Base-by-base conservation (phyloP, 345 rosid species). In the Raphanus sativus region DNA sequence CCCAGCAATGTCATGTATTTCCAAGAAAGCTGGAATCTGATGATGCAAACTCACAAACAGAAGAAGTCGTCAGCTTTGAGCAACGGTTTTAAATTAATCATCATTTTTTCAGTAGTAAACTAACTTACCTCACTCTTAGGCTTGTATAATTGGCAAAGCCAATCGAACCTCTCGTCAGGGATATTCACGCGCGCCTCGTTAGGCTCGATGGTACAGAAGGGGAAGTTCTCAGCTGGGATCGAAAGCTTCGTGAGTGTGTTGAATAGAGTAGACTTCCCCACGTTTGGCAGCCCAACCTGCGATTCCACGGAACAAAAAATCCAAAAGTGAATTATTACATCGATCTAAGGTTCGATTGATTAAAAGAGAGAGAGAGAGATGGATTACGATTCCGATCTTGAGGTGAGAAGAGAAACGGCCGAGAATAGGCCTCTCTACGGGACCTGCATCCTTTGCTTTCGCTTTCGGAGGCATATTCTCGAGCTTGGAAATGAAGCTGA, bases 381-480 rank as follows among this genome's bases (percentile, higher is more conserved):
- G 30, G n/a, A 38, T 64, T 89, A 95, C 99, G 50, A 95, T 95
- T 80, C 98, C 99, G 78, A 95, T 95, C 88, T 95, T 95, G 84
- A 95, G 99, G 71, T 95, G 99, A 76, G 99, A 95, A 16, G 99
- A 92, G 89, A 95, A 95, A 73, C 99, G 89, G 67, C 99, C 99
- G 7, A 95, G 97, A 56, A 92, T 89, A 13, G 99, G 96, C 33
- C 97, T 84, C 88, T 95, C 99, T 0, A 76, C 89, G 4, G 98
- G 98, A 4, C 90, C 97, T 7, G 89, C 97, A 65, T 95, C 99
- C 69, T 95, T 95, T 11, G 91, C 86, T 82, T 95, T 95, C 11
- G 93, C 85, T 86, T 95, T 95, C 0, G 98, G 99, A 65, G 99
- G 98, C 99, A 95, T 94, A 1, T n/a, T 45, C 24, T n/a, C 42